Conservation (phyloP, 441 rosid species). For the Kokia cookei region DNA sequence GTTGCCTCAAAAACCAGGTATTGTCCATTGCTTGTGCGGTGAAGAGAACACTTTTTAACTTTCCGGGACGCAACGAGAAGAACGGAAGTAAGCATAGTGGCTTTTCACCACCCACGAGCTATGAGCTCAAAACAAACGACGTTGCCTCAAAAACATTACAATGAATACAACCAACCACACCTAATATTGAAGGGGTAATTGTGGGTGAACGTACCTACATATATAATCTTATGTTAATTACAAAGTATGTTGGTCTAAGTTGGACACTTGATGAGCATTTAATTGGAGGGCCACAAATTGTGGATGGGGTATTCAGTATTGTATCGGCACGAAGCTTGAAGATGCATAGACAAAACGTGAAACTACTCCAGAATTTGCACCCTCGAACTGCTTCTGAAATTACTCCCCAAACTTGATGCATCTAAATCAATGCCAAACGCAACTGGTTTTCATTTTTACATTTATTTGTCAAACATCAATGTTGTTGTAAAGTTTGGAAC, state of each 20-base stretch:
- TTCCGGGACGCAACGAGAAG: too few species aligned
- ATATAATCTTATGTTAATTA: too few species aligned
- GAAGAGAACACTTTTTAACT: too few species aligned
- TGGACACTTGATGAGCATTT: background rate
- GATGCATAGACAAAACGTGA: conserved; percentile 12
- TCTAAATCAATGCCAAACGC: background rate
- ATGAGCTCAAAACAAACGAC: too few species aligned
- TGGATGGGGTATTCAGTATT: background rate
- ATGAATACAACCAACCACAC: too few species aligned
- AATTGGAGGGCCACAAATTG: background rate
- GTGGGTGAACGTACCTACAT: too few species aligned
- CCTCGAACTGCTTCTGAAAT: background rate
- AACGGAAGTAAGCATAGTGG: too few species aligned
- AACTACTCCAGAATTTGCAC: background rate
- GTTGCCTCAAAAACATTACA: too few species aligned
- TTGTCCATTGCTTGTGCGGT: too few species aligned
- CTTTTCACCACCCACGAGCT: too few species aligned
- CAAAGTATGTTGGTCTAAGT: background rate
- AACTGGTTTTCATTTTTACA: background rate
- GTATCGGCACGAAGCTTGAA: background rate
- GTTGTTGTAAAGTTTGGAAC: background rate
- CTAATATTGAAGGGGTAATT: too few species aligned
- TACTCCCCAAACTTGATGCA: background rate
- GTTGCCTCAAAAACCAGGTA: too few species aligned
- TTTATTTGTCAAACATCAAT: background rate